Evolutionary conservation across 805 yeast genomes (phyloP).

Genomic region (Priceomyces haplophilus): DNA sequence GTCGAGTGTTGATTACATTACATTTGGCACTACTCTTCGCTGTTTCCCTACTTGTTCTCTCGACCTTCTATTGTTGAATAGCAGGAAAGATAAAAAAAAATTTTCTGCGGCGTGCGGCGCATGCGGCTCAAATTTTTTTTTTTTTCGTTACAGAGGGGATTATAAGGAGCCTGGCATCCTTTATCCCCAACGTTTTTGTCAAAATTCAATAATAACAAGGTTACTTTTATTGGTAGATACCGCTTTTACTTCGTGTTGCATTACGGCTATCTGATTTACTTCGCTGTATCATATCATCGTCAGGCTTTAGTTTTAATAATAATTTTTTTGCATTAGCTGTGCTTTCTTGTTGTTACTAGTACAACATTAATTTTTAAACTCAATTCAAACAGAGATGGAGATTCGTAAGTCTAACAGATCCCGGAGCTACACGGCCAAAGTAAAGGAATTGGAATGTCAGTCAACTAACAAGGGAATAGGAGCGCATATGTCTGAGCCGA

Average conservation of each 20-base stretch:
- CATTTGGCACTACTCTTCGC: too few species aligned
- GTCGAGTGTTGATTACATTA: too few species aligned
- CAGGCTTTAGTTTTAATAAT: neutral
- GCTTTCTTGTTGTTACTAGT: too few species aligned
- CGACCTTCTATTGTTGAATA: neutral
- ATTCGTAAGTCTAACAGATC: slow-evolving; percentile 34
- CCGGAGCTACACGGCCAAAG: slow-evolving; percentile 22
- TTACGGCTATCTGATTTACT: neutral
- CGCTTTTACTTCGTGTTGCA: slow-evolving; percentile 1
- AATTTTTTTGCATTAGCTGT: neutral
- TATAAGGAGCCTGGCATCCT: slow-evolving; percentile 2
- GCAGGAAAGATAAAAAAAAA: slow-evolving; percentile 3
- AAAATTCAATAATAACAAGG: neutral
- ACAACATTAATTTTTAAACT: too few species aligned
- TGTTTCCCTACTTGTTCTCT: neutral
- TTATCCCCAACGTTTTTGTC: neutral
- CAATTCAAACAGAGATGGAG: slow-evolving; percentile 7
- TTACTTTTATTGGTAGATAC: slow-evolving; percentile 1
- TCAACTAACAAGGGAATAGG: slow-evolving; percentile 9
- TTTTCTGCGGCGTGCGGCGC: slow-evolving; percentile 9
- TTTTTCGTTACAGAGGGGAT: slow-evolving; percentile 7
- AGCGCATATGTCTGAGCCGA: slow-evolving; percentile 4
- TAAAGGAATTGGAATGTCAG: slow-evolving; percentile 7
- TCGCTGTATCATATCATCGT: neutral
- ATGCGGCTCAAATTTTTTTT: slow-evolving; percentile 7